A percentile compares a stretch with the other conserved stretches of the same genome.
These are phyloP conservation scores for Setaria viridis DNA, from an alignment of 202 grass and related monocot species.

Conservation along the genomic window DNA sequence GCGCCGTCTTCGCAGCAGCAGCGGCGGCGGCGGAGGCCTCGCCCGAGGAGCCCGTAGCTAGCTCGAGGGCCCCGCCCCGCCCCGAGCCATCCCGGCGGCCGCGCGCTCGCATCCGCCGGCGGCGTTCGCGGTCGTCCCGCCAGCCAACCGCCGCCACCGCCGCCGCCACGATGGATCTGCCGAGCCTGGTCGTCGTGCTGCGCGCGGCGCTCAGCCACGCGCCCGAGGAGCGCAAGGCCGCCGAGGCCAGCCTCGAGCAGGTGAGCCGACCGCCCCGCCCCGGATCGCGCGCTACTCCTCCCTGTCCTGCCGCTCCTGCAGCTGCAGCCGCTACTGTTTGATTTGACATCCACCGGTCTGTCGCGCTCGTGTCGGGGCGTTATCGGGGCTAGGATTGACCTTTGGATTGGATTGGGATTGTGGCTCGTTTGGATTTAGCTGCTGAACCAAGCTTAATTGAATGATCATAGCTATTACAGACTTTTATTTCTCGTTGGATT, in stretches of 20 bases:
- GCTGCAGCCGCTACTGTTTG: background rate
- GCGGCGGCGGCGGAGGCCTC: background rate
- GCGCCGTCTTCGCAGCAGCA: background rate
- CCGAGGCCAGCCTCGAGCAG: conserved; percentile 88
- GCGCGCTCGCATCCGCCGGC: background rate
- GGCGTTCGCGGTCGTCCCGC: background rate
- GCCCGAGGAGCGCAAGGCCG: conserved; percentile 82
- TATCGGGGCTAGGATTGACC: background rate
- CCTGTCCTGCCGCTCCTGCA: background rate
- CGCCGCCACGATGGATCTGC: conserved; percentile 74
- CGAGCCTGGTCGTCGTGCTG: conserved; percentile 69
- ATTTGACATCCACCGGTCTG: background rate
- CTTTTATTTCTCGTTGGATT: background rate
- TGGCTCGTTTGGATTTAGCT: background rate
- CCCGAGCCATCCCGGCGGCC: background rate
- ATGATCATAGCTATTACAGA: background rate
- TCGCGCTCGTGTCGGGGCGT: background rate
- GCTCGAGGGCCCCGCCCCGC: background rate
- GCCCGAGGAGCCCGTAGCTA: conserved; percentile 7
- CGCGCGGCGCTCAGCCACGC: conserved; percentile 79
- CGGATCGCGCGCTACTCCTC: background rate
- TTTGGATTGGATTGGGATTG: background rate
- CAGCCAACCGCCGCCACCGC: background rate
- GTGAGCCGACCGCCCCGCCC: conserved; percentile 36
- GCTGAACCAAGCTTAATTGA: background rate